Base-by-base conservation (phyloP, 78 protist genomes). In the Kipferlia bialata region DNA sequence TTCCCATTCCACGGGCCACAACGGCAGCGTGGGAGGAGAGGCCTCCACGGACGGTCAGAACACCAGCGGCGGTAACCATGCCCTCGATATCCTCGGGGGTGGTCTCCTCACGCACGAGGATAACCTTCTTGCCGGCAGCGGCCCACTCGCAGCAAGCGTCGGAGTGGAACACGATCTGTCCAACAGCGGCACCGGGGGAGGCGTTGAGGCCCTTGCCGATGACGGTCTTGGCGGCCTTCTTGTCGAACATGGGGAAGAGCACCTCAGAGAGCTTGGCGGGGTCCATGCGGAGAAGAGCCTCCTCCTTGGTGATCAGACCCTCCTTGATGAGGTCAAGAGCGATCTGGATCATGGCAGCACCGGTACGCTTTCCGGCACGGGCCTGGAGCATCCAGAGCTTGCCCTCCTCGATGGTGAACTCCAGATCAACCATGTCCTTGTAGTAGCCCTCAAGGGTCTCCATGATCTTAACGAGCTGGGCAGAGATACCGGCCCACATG, bases 1-100 rank as follows among this genome's bases (percentile, higher is more conserved):
- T 82, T 71, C 85, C 85, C 88, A 82, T 80, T 1, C 87, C 88
- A 36, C 91, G 80, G 34, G 85, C 84, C 5, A 86, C 91, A 36
- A 86, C 87, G 6, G 91, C 87, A 34, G 91, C 91, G 79, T 85
- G 89, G 26, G 79, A 58, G 29, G 84, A 71, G 74, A 44, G 39
- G 45, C 89, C 89, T 2, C 89, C 89, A 39, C 85, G 82, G 65
- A 70, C 81, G 15, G 91, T 86, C 34, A 86, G 70, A 33, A 82
- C 71, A 32, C 85, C 90, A 41, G 65, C 20, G 32, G 85, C 56
- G 2, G 51, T 77, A 63, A 12, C 26, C 87, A 86, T 81, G 39
- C 91, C 91, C 51, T 63, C 66, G 32, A 82, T 71, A 74, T 86
- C 91, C 57, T 86, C 91, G 31, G 91, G 87, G 61, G 76, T 66